A percentile compares a stretch with the other conserved stretches of the same genome.
These are phyloP conservation scores for Cordyceps fumosorosea DNA, from an alignment of 2,329 filamentous ascomycete genomes.

Conservation along the genomic window DNA sequence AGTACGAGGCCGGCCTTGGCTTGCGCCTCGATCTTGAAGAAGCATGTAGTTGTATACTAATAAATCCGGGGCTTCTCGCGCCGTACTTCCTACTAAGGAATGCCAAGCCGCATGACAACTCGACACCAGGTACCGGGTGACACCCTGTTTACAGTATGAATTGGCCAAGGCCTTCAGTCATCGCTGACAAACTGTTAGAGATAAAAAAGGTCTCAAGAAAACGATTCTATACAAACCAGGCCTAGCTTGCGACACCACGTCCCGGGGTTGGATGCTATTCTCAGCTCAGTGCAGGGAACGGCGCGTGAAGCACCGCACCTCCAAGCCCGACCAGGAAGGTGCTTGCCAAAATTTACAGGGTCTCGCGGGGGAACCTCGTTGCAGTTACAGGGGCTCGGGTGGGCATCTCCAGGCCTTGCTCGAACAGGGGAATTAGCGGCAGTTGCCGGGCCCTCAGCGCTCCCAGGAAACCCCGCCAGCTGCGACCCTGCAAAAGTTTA, in stretches of 20 bases:
- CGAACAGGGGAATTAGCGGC: too few species aligned
- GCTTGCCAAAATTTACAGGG: background rate
- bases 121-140: too few species aligned
- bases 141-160: too few species aligned
- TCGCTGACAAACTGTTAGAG: background rate
- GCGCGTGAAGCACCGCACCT: background rate
- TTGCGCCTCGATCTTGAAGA: too few species aligned
- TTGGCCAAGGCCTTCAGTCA: background rate
- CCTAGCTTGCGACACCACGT: background rate
- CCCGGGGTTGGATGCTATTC: background rate
- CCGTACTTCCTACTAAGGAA: too few species aligned
- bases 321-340: constrained; percentile 6
- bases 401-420: background rate
- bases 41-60: too few species aligned
- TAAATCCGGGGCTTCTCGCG: too few species aligned
- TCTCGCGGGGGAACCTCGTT: background rate
- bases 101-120: too few species aligned
- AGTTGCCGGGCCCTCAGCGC: too few species aligned
- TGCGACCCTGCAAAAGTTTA: background rate
- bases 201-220: background rate
- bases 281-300: background rate
- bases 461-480: too few species aligned
- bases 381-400: background rate
- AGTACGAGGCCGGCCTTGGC: too few species aligned
- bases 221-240: too few species aligned